Evolutionary conservation across 2,329 filamentous ascomycete species (phyloP).

Genomic region (Exserohilum rostratum): DNA sequence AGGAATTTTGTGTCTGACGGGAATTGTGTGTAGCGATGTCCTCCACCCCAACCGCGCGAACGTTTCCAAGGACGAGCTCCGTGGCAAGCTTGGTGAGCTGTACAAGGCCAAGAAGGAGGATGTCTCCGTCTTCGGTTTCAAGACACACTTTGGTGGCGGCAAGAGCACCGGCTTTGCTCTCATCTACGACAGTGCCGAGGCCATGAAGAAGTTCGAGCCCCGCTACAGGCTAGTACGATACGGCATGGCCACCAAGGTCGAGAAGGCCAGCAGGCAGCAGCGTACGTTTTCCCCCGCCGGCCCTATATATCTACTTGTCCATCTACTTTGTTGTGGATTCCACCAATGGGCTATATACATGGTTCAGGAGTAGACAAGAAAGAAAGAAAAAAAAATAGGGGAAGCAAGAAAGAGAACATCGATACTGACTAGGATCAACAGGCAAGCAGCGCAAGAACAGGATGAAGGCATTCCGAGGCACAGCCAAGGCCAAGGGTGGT

Average conservation of each 20-base stretch:
- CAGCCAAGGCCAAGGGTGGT: constrained; percentile 96
- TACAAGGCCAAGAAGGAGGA: constrained; percentile 99
- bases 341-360: constrained; percentile 8
- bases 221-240: constrained; percentile 95
- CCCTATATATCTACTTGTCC: constrained; percentile 1
- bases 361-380: not conserved
- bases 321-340: constrained; percentile 3
- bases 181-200: constrained; percentile 97
- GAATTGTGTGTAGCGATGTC: constrained; percentile 75
- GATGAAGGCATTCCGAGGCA: constrained; percentile 97
- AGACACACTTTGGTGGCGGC: constrained; percentile 98
- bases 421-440: constrained; percentile 58
- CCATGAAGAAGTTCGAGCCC: constrained; percentile 99
- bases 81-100: constrained; percentile 87
- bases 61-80: constrained; percentile 99
- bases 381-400: constrained; percentile 14
- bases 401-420: constrained; percentile 11
- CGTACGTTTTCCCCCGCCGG: constrained; percentile 71
- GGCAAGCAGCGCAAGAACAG: constrained; percentile 99
- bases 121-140: constrained; percentile 97
- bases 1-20: constrained; percentile 37
- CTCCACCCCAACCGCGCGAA: constrained; percentile 98
- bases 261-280: constrained; percentile 98
- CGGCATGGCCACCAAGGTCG: constrained; percentile 89
- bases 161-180: constrained; percentile 99